Conservation (phyloP, 495 filamentous ascomycete genomes). For the Bombardia bombarda region DNA sequence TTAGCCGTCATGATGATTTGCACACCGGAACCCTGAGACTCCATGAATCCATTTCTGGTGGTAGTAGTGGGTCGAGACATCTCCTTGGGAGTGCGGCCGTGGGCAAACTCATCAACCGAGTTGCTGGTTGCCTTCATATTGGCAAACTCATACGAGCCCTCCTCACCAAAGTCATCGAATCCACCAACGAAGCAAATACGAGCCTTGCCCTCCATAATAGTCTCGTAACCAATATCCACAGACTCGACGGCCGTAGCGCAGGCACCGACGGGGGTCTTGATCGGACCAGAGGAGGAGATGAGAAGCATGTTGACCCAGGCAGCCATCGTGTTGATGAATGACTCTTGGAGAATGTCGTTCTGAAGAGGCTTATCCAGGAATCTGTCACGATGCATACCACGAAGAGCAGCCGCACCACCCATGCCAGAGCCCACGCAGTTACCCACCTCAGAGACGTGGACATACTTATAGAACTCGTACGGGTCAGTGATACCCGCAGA, state of each 20-base stretch:
- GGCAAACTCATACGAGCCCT: slow-evolving; percentile 98
- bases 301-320: slow-evolving; percentile 99
- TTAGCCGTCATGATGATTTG: slow-evolving; percentile 97
- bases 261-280: slow-evolving; percentile 97
- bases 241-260: slow-evolving; percentile 98
- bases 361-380: slow-evolving; percentile 96
- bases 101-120: slow-evolving; percentile 88
- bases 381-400: slow-evolving; percentile 98
- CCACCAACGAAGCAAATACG: slow-evolving; percentile 95
- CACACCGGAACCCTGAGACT: slow-evolving; percentile 96
- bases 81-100: slow-evolving; percentile 89
- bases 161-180: slow-evolving; percentile 98
- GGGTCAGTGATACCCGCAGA: slow-evolving; percentile 97
- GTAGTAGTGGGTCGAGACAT: slow-evolving; percentile 98
- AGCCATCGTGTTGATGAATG: slow-evolving; percentile 99
- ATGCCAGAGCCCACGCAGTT: slow-evolving; percentile 98
- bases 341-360: slow-evolving; percentile 98
- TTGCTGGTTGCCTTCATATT: slow-evolving; percentile 99
- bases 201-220: slow-evolving; percentile 95
- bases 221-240: slow-evolving; percentile 94
- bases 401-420: slow-evolving; percentile 82
- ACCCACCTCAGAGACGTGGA: slow-evolving; percentile 94
- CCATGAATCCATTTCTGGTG: slow-evolving; percentile 97
- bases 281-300: slow-evolving; percentile 91
- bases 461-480: slow-evolving; percentile 99